These are phyloP conservation scores for Amaranthus palmeri DNA, from an alignment of 148 eudicot species.

Conservation along the genomic window DNA sequence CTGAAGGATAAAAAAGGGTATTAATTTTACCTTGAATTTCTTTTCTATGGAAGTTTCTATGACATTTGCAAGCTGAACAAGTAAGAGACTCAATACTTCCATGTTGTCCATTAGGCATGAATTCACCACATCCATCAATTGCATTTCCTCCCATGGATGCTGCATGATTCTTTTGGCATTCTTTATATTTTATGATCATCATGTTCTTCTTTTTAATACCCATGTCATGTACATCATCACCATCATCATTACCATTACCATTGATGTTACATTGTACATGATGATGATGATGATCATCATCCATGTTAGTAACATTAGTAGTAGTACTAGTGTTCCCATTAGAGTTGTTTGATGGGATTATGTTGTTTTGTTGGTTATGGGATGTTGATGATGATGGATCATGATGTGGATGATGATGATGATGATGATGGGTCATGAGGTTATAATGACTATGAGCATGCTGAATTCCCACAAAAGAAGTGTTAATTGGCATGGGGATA, in stretches of 20 bases:
- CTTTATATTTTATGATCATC: conserved; percentile 38
- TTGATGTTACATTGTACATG: not conserved
- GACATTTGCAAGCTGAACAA: conserved; percentile 88
- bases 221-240: not conserved
- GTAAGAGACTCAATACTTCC: conserved; percentile 59
- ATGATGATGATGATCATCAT: not conserved
- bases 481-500: conserved; percentile 31
- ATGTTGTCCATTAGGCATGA: conserved; percentile 58
- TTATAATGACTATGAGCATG: conserved; percentile 22
- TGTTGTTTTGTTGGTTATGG: conserved; percentile 12
- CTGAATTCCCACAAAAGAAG: conserved; percentile 19
- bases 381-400: conserved; percentile 19
- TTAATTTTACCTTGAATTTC: conserved; percentile 28
- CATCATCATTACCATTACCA: not conserved
- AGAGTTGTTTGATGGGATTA: conserved; percentile 11
- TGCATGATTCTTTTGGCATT: conserved; percentile 86
- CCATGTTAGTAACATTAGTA: not conserved
- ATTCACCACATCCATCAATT: conserved; percentile 87
- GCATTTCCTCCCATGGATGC: conserved; percentile 73
- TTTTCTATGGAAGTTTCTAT: conserved; percentile 92
- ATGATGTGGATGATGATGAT: conserved; percentile 9
- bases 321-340: not conserved
- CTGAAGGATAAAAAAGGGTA: conserved; percentile 20
- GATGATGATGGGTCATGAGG: conserved; percentile 14
- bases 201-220: not conserved